These are phyloP conservation scores for Halteria grandinella DNA, from an alignment of 73 alveolate genomes.

Conservation along the genomic window DNA sequence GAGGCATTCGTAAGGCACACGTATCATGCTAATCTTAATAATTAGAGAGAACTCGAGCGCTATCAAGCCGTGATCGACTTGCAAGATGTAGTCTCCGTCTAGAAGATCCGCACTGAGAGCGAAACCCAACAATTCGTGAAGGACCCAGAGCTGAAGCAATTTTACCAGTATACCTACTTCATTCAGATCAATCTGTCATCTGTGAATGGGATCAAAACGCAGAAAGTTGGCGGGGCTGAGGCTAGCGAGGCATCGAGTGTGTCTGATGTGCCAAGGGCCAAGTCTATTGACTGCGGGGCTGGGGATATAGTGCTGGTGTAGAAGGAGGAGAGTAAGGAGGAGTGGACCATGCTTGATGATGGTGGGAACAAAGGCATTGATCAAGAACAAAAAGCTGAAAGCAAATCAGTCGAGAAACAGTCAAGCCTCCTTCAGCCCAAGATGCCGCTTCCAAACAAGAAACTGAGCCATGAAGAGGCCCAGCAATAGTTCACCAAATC, in stretches of 20 bases:
- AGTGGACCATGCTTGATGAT: neutral
- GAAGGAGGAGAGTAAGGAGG: neutral
- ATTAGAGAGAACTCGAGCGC: slow-evolving; percentile 13
- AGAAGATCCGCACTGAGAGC: slow-evolving; percentile 48
- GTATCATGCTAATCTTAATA: neutral
- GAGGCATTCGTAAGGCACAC: neutral
- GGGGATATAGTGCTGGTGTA: neutral
- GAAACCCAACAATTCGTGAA: slow-evolving; percentile 41
- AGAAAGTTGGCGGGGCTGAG: too few relatives aligned
- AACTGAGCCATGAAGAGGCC: too few relatives aligned
- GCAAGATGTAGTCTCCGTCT: slow-evolving; percentile 51
- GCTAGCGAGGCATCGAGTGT: too few relatives aligned
- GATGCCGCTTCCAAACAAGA: too few relatives aligned
- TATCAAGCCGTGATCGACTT: slow-evolving; percentile 65
- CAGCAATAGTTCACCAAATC: too few relatives aligned
- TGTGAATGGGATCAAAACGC: slow-evolving; percentile 67
- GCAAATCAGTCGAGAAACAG: too few relatives aligned
- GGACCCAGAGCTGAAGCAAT: slow-evolving; percentile 41
- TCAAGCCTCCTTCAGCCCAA: too few relatives aligned
- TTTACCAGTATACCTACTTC: slow-evolving; percentile 63
- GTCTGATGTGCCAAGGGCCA: neutral
- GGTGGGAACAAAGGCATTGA: too few relatives aligned
- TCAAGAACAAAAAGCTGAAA: neutral
- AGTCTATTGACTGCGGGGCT: neutral
- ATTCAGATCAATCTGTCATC: slow-evolving; percentile 51